phyloP scores from a whole-genome alignment of 1,284 basidiomycete genomes.

The Ceratorhiza oryzae-sativae region DNA sequence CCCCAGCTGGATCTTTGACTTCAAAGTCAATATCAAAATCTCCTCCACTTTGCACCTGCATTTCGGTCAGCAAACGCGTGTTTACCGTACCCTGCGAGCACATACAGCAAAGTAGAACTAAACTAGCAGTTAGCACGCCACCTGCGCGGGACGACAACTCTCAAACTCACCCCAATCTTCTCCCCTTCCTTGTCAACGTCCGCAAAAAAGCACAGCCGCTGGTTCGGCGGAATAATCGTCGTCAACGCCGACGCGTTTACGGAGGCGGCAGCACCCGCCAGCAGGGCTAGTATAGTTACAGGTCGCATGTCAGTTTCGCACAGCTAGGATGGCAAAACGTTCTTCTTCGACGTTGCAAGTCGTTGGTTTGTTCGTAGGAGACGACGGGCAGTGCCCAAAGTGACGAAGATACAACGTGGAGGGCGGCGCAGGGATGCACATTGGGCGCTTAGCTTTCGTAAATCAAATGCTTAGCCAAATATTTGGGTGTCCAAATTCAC shows the following conservation, averaged over 20 bases:
- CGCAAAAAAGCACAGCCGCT: constrained; percentile 92
- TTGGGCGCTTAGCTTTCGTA: constrained; percentile 25
- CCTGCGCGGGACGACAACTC: background rate
- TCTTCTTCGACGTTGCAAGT: constrained; percentile 10
- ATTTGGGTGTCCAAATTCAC: constrained; percentile 6
- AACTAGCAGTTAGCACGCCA: constrained; percentile 20
- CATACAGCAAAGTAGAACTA: constrained; percentile 68
- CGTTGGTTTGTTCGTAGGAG: constrained; percentile 22
- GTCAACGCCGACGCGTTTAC: constrained; percentile 75
- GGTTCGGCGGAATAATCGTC: constrained; percentile 83
- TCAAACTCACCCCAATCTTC: constrained; percentile 53
- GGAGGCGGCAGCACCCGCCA: constrained; percentile 30
- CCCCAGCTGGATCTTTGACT: constrained; percentile 88
- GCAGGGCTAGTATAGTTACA: constrained; percentile 12
- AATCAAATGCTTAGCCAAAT: background rate
- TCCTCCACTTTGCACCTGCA: constrained; percentile 92
- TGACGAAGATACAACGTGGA: constrained; percentile 30
- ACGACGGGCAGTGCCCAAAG: constrained; percentile 14
- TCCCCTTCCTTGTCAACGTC: constrained; percentile 53
- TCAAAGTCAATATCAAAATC: constrained; percentile 97
- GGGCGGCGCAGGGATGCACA: background rate
- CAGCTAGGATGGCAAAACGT: constrained; percentile 9
- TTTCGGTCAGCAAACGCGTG: constrained; percentile 6
- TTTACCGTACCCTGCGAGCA: constrained; percentile 40
- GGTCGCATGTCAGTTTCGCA: constrained; percentile 30